These are phyloP conservation scores for Tetrapisispora phaffii DNA, from an alignment of 805 yeast species.

Conservation along the genomic window DNA sequence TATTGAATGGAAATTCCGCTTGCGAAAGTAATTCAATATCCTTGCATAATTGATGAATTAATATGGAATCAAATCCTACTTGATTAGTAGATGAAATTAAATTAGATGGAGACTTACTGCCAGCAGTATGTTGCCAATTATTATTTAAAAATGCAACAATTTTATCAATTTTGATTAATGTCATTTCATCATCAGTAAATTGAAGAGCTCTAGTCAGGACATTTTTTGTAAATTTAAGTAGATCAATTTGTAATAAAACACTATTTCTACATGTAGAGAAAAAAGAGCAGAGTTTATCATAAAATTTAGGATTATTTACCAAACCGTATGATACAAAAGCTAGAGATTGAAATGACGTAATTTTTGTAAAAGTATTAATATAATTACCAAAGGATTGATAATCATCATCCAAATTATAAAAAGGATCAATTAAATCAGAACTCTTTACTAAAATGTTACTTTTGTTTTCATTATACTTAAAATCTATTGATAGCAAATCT, in stretches of 20 bases:
- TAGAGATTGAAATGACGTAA: constrained; percentile 20
- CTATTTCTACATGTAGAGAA: constrained; percentile 25
- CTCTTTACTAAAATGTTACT: not conserved
- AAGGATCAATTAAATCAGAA: constrained; percentile 11
- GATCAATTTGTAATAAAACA: constrained; percentile 28
- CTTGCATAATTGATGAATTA: constrained; percentile 26
- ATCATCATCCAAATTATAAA: constrained; percentile 15
- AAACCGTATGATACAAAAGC: constrained; percentile 13
- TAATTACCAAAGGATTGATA: constrained; percentile 21
- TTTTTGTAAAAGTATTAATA: constrained; percentile 17
- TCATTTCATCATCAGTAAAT: constrained; percentile 2
- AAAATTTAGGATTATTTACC: constrained; percentile 11
- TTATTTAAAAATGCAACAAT: constrained; percentile 11
- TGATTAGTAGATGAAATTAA: constrained; percentile 7
- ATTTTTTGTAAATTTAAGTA: constrained; percentile 25
- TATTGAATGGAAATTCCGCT: not conserved
- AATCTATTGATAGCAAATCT: constrained; percentile 8
- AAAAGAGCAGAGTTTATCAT: constrained; percentile 14
- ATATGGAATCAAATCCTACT: constrained; percentile 28
- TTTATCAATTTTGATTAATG: constrained; percentile 1
- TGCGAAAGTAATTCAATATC: constrained; percentile 15
- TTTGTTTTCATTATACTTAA: constrained; percentile 1
- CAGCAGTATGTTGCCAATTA: constrained; percentile 18
- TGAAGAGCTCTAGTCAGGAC: constrained; percentile 18
- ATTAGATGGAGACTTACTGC: constrained; percentile 4